Conservation (phyloP, 1,284 basidiomycete genomes). For the Cutaneotrichosporon dermatis region DNA sequence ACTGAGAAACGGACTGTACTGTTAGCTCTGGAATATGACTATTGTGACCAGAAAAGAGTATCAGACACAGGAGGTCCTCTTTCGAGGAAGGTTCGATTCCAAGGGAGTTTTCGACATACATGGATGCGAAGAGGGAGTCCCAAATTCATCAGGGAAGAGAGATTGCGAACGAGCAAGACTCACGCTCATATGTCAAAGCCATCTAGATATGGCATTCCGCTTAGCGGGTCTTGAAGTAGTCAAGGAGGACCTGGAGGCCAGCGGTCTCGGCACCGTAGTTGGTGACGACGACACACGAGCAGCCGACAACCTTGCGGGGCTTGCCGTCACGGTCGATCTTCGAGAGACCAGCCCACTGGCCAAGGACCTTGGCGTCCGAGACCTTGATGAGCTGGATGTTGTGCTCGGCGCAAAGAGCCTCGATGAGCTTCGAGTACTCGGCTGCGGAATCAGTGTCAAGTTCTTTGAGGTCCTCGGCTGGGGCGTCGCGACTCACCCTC, state of each 20-base stretch:
- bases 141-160: constrained; percentile 43
- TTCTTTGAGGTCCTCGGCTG: not conserved
- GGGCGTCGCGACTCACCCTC: constrained; percentile 54
- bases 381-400: constrained; percentile 99
- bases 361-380: constrained; percentile 91
- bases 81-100: constrained; percentile 52
- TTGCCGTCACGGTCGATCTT: constrained; percentile 99
- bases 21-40: not conserved
- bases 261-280: constrained; percentile 95
- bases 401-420: constrained; percentile 98
- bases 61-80: constrained; percentile 48
- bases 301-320: constrained; percentile 92
- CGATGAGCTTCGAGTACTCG: constrained; percentile 99
- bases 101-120: constrained; percentile 48
- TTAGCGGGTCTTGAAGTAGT: constrained; percentile 56
- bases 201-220: not conserved
- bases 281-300: constrained; percentile 97
- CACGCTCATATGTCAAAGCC: too few species aligned
- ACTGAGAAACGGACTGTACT: too few species aligned
- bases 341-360: constrained; percentile 97
- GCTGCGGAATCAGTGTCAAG: constrained; percentile 48
- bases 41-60: not conserved
- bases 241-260: constrained; percentile 92
- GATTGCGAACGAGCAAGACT: too few species aligned
- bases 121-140: constrained; percentile 51